Evolutionary conservation across 2,329 filamentous ascomycete genomes (phyloP), one percentile per base, ranked within the genome.

Genomic region (Cercospora sesami): DNA sequence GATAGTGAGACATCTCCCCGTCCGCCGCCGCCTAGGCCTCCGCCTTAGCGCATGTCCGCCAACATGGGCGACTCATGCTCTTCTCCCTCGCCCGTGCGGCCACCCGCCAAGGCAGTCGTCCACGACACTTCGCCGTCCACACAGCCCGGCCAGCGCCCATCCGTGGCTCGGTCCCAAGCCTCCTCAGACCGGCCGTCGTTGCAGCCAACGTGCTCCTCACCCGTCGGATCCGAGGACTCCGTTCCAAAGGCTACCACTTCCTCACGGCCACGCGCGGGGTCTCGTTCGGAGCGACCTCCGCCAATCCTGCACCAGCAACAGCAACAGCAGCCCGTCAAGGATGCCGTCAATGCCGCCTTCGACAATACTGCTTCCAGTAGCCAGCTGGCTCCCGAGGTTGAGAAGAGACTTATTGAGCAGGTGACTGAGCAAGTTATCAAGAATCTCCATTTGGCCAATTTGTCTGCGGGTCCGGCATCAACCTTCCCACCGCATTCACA

Each of bases 321-420:
- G 53, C 72, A 69, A 28, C 73, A 70, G 55, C 81, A 82, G 68
- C 83, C 83, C 12, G 83, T 88, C 71, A 84, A 85, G 72, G 85
- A 87, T 72, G 86, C 86, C 36, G 84, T 88, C 71, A 84, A 81
- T 72, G 83, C 83, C 69, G 86, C 86, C 9, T 86, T 87, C 68
- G 80, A 85, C 72, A 82, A 83, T 62, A 81, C 83, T 10, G 81
- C 84, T 48, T 78, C 82, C 8, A 78, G 81, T 18, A 81, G 80
- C 67, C 82, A 83, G 45, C 79, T 90, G 12, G 85, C 88, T 62
- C 87, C 87, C 2, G 85, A 87, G 7, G 80, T 90, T 23, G 83
- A 90, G 61, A 84, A 86, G 59, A 85, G 87, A 69, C 87, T 90
- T 71, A 88, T 85, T 1, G 83, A 84, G 64, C 85, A 81, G 65